Base-by-base conservation (phyloP, 2,329 filamentous ascomycete genomes). In the Aspergillus sclerotialis region DNA sequence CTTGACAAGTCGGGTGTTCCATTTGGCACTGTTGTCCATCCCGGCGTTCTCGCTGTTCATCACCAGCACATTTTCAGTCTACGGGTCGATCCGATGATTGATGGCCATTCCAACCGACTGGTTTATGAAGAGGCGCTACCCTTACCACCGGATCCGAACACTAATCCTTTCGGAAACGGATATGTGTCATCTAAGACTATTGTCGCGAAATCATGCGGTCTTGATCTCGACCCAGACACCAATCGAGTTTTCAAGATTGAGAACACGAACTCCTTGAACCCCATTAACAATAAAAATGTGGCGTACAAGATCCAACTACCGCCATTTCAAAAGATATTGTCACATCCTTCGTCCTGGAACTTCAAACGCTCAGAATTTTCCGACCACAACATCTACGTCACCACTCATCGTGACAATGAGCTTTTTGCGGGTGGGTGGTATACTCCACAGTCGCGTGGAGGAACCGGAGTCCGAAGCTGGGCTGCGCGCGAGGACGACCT, bases 31-130 rank as follows among this genome's bases (percentile, higher is more conserved):
- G 71, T 81, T 2, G 79, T 84, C 2, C 67, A 69, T 0, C 73
- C 76, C 0, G 80, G 80, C 0, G 74, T 80, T 0, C 60, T 84
- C 2, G 81, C 80, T 0, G 77, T 78, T 40, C 78, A 82, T 53
- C 80, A 85, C 44, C 81, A 85, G 52, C 81, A 85, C 58, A 68
- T 84, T 28, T 84, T 85, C 52, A 72, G 67, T 15, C 58, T 78
- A 27, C 70, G 80, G 1, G 73, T 84, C 31, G 80, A 85, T 45
- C 78, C 80, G 0, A 74, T 74, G 7, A 69, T 82, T 25, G 78
- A 82, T 43, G 61, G 69, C 14, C 62, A 71, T 48, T 48, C 64
- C 2, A 80, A 78, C 41, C 70, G 68, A 0, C 56, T 80, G 5
- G 55, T 74, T 6, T 59, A 69, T 32, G 72, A 77, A 48, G 74